These are phyloP conservation scores for Cercospora sp. DNA, from an alignment of 2,329 filamentous ascomycete species.

Conservation along the genomic window DNA sequence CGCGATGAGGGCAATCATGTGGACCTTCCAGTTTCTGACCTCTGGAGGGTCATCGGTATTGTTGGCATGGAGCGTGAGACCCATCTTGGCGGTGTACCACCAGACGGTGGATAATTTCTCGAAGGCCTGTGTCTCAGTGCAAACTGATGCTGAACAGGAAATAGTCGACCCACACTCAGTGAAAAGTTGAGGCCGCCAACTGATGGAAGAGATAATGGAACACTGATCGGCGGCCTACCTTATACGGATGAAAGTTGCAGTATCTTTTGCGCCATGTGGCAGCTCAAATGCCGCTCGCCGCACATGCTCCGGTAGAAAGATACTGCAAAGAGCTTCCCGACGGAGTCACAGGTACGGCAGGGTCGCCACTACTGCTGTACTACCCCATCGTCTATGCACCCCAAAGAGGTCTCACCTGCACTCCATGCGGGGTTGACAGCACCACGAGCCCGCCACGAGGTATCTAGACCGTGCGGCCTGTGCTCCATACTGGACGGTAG, in stretches of 20 bases:
- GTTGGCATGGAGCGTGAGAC: slow-evolving; percentile 22
- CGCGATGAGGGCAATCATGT: slow-evolving; percentile 61
- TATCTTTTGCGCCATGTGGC: slow-evolving; percentile 5
- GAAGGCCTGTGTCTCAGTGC: neutral
- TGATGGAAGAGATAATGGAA: neutral
- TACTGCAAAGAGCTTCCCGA: slow-evolving; percentile 9
- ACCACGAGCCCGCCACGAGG: slow-evolving; percentile 5
- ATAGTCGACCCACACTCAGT: neutral
- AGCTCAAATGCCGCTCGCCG: slow-evolving; percentile 8
- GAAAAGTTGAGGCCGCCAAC: slow-evolving; percentile 18
- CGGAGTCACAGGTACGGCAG: neutral
- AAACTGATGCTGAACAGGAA: neutral
- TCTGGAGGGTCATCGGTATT: slow-evolving; percentile 54
- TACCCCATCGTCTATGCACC: slow-evolving; percentile 7
- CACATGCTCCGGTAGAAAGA: slow-evolving; percentile 9
- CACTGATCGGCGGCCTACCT: slow-evolving; percentile 12
- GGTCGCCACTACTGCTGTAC: neutral
- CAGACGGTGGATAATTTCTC: neutral
- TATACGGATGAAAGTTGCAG: slow-evolving; percentile 10
- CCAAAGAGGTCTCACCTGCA: slow-evolving; percentile 2
- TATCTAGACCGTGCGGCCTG: neutral
- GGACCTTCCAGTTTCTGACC: slow-evolving; percentile 68
- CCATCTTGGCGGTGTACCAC: slow-evolving; percentile 9
- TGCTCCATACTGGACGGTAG: neutral
- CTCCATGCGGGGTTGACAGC: slow-evolving; percentile 8